Evolutionary conservation across 2,329 filamentous ascomycete genomes (phyloP), one percentile per base, ranked within the genome.

Genomic region (Penicillium sp.): DNA sequence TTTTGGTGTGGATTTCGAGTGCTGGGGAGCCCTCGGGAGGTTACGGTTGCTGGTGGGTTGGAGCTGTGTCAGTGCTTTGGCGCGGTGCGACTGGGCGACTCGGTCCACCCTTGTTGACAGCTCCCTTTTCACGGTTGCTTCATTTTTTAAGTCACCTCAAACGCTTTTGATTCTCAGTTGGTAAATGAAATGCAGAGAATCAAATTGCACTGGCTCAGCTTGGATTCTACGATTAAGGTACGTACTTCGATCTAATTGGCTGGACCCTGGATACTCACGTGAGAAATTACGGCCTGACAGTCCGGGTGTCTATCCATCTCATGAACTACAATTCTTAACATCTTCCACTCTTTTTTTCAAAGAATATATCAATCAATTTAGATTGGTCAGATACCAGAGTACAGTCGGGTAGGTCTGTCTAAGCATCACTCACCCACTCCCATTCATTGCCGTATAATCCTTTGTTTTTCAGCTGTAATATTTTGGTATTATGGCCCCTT

Each of bases 1-100:
- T 89, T 50, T 47, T 58, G n/a, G 33, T 9, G 45, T 25, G 38
- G n/a, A 42, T 38, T 52, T 27, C 13, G 21, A 17, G 21, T 55
- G 40, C 45, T 55, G 29, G 19, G 35, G 27, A 35, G 31, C 47
- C 23, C 53, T 51, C 53, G 55, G 55, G 35, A 56, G 31, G 53
- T 15, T 29, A 27, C 47, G 54, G 54, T 52, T 56, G n/a, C 31
- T 51, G 47, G 54, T 50, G 54, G 54, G 40, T 56, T 51, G 47
- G 53, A 43, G 53, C 37, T 56, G 29, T 33, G 46, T 42, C 17
- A 27, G 50, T 53, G 50, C 38, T 37, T 29, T 46, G 40, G 40
- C 46, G 15, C 31, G 21, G 17, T 46, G 29, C 31, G 17, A 46
- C 21, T 53, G 12, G 29, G 29, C 31, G 31, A 46, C 17, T 53